phyloP scores from a whole-genome alignment of 2,329 filamentous ascomycete genomes.

The Hymenoscyphus fructigenus region DNA sequence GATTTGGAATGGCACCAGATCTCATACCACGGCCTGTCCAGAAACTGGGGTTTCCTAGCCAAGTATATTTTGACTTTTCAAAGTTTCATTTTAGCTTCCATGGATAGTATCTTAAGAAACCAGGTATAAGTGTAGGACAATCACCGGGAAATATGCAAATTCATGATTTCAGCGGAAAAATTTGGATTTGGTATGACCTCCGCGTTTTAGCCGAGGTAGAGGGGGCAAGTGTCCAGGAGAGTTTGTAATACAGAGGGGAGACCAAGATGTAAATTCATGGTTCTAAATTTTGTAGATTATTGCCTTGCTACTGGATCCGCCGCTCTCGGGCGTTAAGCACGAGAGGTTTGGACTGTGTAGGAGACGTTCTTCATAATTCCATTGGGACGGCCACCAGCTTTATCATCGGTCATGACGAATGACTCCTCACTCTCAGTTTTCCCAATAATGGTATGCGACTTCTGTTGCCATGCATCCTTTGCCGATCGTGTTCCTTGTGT shows the following conservation, averaged over 20 bases:
- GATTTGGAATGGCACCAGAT: too few species aligned
- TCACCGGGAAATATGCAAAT: too few species aligned
- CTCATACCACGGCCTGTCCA: too few species aligned
- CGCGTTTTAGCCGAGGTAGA: background rate
- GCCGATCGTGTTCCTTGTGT: background rate
- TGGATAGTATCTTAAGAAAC: too few species aligned
- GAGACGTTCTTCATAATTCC: constrained; percentile 2
- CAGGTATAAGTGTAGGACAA: too few species aligned
- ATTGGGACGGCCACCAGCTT: background rate
- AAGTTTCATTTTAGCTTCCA: too few species aligned
- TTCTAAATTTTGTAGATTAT: background rate
- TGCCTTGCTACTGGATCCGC: background rate
- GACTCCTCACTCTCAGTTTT: constrained; percentile 7
- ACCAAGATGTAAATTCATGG: background rate
- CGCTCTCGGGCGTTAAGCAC: background rate
- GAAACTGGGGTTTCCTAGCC: too few species aligned
- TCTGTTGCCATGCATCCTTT: constrained; percentile 4
- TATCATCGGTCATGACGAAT: background rate
- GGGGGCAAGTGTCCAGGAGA: background rate
- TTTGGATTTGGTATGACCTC: background rate
- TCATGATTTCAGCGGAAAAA: background rate
- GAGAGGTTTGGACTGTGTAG: background rate
- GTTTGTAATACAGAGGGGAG: background rate
- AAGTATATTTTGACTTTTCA: too few species aligned
- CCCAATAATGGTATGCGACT: background rate